Evolutionary conservation across 192 early-diverging fungal genomes (phyloP).

Genomic region (Phlyctochytrium planicorne): DNA sequence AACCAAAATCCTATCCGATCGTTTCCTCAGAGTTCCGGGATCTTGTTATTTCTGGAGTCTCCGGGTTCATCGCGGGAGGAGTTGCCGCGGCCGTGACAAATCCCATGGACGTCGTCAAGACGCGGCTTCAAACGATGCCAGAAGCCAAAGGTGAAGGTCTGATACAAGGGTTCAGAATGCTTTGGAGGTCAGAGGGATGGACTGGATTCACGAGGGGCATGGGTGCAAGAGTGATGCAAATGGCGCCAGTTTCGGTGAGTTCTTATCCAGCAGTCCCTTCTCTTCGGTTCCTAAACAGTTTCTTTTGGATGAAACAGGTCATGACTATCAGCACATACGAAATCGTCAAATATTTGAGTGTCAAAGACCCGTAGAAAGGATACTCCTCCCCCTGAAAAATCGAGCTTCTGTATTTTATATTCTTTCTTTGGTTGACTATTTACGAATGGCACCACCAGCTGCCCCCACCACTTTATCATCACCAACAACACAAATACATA

Average conservation of each 20-base stretch:
- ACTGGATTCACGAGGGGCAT: conserved; percentile 20
- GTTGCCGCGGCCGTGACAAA: conserved; percentile 9
- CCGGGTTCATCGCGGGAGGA: conserved; percentile 13
- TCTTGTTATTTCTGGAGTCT: not conserved
- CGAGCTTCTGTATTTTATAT: too few species aligned
- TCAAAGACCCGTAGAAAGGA: too few species aligned
- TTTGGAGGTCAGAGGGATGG: conserved; percentile 11
- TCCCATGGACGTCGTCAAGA: conserved; percentile 27
- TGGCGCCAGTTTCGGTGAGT: conserved; percentile 15
- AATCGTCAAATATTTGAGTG: conserved; percentile 18
- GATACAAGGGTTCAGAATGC: not conserved
- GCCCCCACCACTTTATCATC: too few species aligned
- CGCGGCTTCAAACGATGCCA: conserved; percentile 15
- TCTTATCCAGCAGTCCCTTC: conserved; percentile 3
- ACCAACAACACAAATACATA: too few species aligned
- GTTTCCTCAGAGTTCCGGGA: too few species aligned
- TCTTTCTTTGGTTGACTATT: too few species aligned
- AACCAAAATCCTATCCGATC: too few species aligned
- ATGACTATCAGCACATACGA: conserved; percentile 24
- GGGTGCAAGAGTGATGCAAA: conserved; percentile 24
- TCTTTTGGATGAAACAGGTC: not conserved
- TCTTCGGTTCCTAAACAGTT: not conserved
- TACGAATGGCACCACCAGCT: too few species aligned
- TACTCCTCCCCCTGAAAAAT: too few species aligned
- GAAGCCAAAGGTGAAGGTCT: not conserved